These are phyloP conservation scores for Clavispora phyllophila DNA, from an alignment of 805 yeast species.

Conservation along the genomic window DNA sequence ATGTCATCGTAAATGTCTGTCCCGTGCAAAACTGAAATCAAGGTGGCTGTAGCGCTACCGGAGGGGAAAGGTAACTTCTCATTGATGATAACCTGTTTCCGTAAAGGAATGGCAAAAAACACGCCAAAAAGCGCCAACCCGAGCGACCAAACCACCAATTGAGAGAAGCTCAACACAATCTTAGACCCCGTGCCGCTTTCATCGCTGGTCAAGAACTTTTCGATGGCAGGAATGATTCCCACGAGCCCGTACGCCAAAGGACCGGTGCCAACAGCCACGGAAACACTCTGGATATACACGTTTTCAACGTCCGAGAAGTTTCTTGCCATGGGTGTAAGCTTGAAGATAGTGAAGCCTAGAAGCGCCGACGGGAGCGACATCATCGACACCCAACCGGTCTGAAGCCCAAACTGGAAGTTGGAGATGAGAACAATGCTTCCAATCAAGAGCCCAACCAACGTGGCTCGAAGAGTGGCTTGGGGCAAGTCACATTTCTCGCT, in stretches of 20 bases:
- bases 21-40: conserved; percentile 82
- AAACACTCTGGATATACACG: conserved; percentile 84
- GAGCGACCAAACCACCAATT: conserved; percentile 73
- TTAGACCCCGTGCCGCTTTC: conserved; percentile 62
- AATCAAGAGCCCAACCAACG: conserved; percentile 71
- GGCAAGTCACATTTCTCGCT: conserved; percentile 47
- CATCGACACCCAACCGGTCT: conserved; percentile 99
- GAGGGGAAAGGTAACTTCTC: conserved; percentile 91
- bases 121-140: conserved; percentile 94
- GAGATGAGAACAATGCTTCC: conserved; percentile 85
- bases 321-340: conserved; percentile 44
- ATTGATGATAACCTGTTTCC: conserved; percentile 80
- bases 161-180: conserved; percentile 35
- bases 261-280: conserved; percentile 97
- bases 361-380: conserved; percentile 95
- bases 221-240: conserved; percentile 94
- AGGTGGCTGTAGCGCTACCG: conserved; percentile 92
- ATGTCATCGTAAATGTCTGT: conserved; percentile 45
- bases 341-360: conserved; percentile 79
- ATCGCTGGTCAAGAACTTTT: conserved; percentile 71
- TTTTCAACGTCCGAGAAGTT: conserved; percentile 81
- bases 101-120: conserved; percentile 85
- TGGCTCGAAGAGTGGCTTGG: conserved; percentile 71
- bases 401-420: conserved; percentile 93
- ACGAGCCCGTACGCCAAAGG: conserved; percentile 93